Evolutionary conservation across 169 alveolate genomes (phyloP), one percentile per base, ranked within the genome.

Genomic region (Eimeria sp.): DNA sequence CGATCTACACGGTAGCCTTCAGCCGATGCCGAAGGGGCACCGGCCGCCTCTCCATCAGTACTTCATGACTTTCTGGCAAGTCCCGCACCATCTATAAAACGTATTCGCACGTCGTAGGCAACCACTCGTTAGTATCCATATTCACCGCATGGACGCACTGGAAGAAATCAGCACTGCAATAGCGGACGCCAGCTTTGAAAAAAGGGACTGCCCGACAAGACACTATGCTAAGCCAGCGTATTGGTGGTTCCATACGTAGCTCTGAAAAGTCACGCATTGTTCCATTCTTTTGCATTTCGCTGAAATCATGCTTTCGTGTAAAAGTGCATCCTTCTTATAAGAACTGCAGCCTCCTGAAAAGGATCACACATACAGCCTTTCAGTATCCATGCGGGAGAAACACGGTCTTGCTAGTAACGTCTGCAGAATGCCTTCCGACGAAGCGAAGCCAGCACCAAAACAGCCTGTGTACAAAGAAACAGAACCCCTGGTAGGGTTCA

Each of bases 321-420:
- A 27, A n/a, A 68, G 2, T n/a, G 9, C 46, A 40, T 68, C 6
- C 33, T 27, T 68, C 18, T 20, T 6, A 1, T 62, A 62, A 20
- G 10, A 27, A 40, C 8, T 66, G 46, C 20, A 30, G 43, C 46
- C 77, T 66, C 46, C 46, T 27, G 43, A 66, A 0, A 66, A 6
- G 6, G 77, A 10, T 20, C 77, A 66, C 80, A 71, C 80, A 71
- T 71, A 71, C 80, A 54, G 80, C 80, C 80, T 71, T 71, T 71
- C 37, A 25, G 14, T 6, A 10, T 6, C 13, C 25, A 56, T 25
- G 52, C 3, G 54, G 4, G 54, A 14, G 23, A 71, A 20, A 11
- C 23, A 71, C 13, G 4, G 14, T 0, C 80, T n/a, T 71, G 33
- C 33, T 71, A 30, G 54, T 14, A 71, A 37, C n/a, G 13, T 13